A percentile compares a stretch with the other conserved stretches of the same genome.
phyloP scores from a whole-genome alignment of 495 filamentous ascomycete species.

The Penicillium salamii region DNA sequence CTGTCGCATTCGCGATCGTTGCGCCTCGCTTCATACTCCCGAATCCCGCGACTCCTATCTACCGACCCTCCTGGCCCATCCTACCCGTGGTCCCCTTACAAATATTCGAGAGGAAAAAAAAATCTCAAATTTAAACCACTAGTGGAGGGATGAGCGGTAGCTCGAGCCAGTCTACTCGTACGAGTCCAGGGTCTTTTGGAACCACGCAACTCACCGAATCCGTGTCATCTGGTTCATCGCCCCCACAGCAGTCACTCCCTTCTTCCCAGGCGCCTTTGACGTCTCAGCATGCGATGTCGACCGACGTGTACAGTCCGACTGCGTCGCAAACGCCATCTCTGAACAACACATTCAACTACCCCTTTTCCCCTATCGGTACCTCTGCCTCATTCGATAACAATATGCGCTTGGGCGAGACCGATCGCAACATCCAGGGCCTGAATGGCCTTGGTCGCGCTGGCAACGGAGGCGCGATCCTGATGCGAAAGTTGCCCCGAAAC shows the following conservation, averaged over 20 bases:
- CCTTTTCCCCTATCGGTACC: slow-evolving; percentile 45
- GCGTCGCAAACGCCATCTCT: slow-evolving; percentile 43
- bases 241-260: slow-evolving; percentile 38
- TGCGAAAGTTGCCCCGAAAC: slow-evolving; percentile 74
- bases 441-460: slow-evolving; percentile 39
- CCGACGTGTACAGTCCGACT: slow-evolving; percentile 46
- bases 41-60: slow-evolving; percentile 17
- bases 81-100: too few relatives aligned
- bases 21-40: slow-evolving; percentile 17
- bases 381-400: slow-evolving; percentile 42
- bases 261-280: slow-evolving; percentile 40
- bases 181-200: slow-evolving; percentile 47
- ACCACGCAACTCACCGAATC: slow-evolving; percentile 46
- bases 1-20: slow-evolving; percentile 15
- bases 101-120: too few relatives aligned
- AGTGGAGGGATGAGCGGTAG: slow-evolving; percentile 48
- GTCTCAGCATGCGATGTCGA: slow-evolving; percentile 53
- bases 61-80: slow-evolving; percentile 17
- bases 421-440: slow-evolving; percentile 45
- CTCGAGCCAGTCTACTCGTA: slow-evolving; percentile 48
- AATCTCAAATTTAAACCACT: slow-evolving; percentile 12
- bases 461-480: slow-evolving; percentile 54
- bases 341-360: slow-evolving; percentile 38
- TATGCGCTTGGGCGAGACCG: slow-evolving; percentile 50
- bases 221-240: slow-evolving; percentile 47